phyloP scores from a whole-genome alignment of 2,329 filamentous ascomycete genomes.

The Talaromyces sp. region DNA sequence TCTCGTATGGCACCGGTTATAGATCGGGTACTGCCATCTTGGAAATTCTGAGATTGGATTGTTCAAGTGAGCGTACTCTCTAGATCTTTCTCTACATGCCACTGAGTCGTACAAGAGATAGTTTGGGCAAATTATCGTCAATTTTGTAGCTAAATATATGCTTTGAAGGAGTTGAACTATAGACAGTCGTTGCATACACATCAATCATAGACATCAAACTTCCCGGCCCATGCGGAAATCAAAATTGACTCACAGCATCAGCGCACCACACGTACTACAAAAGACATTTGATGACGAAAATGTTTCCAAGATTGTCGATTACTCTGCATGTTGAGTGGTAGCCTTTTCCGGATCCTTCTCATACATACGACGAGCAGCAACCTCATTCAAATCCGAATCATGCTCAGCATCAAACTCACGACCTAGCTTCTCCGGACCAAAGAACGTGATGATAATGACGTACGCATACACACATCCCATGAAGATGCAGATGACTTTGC shows the following conservation, averaged over 20 bases:
- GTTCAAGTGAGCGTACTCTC: no score
- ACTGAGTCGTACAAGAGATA: no score
- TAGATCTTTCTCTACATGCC: no score
- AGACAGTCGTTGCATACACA: background rate
- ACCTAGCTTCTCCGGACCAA: constrained; percentile 50
- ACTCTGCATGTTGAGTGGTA: constrained; percentile 13
- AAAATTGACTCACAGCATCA: background rate
- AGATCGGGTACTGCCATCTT: background rate
- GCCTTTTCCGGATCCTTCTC: constrained; percentile 33
- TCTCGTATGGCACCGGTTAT: background rate
- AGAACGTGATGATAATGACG: constrained; percentile 49
- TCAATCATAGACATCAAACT: background rate
- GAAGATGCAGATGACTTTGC: constrained; percentile 84
- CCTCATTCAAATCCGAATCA: constrained; percentile 46
- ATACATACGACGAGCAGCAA: constrained; percentile 33
- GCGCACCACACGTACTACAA: background rate
- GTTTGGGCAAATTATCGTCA: no score
- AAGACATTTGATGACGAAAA: background rate
- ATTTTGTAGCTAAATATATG: background rate
- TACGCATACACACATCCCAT: constrained; percentile 77
- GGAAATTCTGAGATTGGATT: no score
- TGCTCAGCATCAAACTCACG: constrained; percentile 47
- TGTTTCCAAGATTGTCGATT: background rate
- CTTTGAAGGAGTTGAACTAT: background rate
- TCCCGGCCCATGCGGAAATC: background rate